Evolutionary conservation across 768 basidiomycete species (phyloP).

Genomic region (Russula brevipes): DNA sequence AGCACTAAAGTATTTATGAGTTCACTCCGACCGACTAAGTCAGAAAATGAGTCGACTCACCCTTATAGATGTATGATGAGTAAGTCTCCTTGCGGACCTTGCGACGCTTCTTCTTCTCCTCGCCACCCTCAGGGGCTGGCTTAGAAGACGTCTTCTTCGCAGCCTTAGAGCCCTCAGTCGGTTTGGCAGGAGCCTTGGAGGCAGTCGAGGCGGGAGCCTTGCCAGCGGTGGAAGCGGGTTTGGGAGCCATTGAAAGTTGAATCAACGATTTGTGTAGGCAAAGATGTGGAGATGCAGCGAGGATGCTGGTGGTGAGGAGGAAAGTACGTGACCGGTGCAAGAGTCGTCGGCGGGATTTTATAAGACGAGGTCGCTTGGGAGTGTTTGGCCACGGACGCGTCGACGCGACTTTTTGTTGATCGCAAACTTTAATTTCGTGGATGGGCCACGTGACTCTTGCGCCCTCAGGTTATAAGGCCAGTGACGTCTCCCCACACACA

Average conservation of each 20-base stretch:
- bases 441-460: conserved; percentile 11
- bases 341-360: conserved; percentile 28
- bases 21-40: neutral
- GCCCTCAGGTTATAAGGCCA: conserved; percentile 8
- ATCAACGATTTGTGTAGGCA: conserved; percentile 1
- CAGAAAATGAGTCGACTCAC: conserved; percentile 36
- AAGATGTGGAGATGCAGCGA: conserved; percentile 11
- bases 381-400: conserved; percentile 36
- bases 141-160: conserved; percentile 72
- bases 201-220: conserved; percentile 69
- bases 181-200: conserved; percentile 70
- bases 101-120: conserved; percentile 80
- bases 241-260: conserved; percentile 50
- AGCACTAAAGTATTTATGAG: conserved; percentile 49
- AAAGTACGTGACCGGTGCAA: conserved; percentile 23
- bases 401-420: conserved; percentile 36
- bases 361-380: conserved; percentile 32
- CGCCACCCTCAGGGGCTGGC: conserved; percentile 54
- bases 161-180: conserved; percentile 55
- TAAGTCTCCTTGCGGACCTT: conserved; percentile 89
- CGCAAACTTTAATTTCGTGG: conserved; percentile 26
- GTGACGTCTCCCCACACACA: neutral
- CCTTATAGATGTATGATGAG: conserved; percentile 90
- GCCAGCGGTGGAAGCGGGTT: conserved; percentile 80
- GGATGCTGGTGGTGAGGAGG: conserved; percentile 2